Base-by-base conservation (phyloP, 345 rosid species). In the Bruguiera gymnorhiza region DNA sequence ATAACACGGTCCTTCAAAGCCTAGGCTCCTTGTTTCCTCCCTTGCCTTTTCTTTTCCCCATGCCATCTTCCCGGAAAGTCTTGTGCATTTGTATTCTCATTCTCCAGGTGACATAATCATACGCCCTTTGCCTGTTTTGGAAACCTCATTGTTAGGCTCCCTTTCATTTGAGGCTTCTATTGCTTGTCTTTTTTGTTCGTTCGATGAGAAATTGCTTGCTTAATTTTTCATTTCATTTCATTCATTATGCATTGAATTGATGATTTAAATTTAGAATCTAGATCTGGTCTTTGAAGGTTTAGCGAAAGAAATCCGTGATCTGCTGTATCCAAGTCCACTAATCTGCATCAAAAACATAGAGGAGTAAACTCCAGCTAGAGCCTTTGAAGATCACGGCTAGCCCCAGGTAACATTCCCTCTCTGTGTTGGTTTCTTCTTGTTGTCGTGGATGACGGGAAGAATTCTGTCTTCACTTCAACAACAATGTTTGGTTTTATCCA, bases 11-110 rank as follows among this genome's bases (percentile, higher is more conserved):
- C 16, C 29, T 16, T 10, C 15, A 46, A 43, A 52, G 34, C 27
- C n/a, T 15, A 19, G 29, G 57, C 46, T 56, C 6, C 8, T 19
- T 24, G 31, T 23, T 66, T 66, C 18, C 23, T 15, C 55, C 55
- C 15, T 23, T 16, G 36, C 62, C 29, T 18, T 34, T 51, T 5
- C 54, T 20, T 46, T 27, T 46, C 37, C 37, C 27, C 29, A 0
- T 16, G 26, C 20, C 2, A 52, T 18, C 23, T 61, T 32, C 23
- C 21, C 48, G n/a, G 51, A 20, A 52, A 24, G 23, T 58, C 58
- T 55, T 61, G 15, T 52, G 60, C 67, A 53, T 70, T 34, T 50
- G 24, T 62, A 52, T 24, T 18, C 53, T 34, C 53, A 23, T 18
- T 36, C 13, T 16, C 34, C 6, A 6, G 8, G 15, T 31, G 13